phyloP scores from a whole-genome alignment of 208 protist species.

The Trypanosoma theileri region DNA sequence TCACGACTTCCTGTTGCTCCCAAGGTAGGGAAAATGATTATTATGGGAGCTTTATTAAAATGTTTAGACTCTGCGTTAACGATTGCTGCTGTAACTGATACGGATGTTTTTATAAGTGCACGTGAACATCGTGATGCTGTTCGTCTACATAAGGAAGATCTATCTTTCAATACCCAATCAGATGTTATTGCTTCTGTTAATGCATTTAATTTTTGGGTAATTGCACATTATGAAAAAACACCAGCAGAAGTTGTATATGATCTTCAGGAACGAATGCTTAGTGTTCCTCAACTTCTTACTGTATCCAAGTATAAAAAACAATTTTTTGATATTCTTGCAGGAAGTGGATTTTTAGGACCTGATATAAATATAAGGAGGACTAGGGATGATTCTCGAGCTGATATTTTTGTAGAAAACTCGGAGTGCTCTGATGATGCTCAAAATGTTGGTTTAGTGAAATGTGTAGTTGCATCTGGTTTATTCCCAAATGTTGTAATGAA shows the following conservation, averaged over 20 bases:
- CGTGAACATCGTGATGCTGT: constrained; percentile 54
- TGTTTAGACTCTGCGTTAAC: constrained; percentile 95
- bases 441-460: constrained; percentile 72
- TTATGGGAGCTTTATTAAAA: constrained; percentile 87
- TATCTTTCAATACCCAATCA: constrained; percentile 70
- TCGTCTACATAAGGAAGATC: constrained; percentile 70
- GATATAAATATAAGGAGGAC: background rate
- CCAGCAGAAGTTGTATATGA: constrained; percentile 39
- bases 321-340: constrained; percentile 62
- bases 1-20: constrained; percentile 77
- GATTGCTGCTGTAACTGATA: constrained; percentile 76
- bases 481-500: constrained; percentile 72
- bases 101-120: constrained; percentile 60
- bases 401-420: constrained; percentile 68
- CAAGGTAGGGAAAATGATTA: constrained; percentile 88
- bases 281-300: constrained; percentile 54
- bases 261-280: constrained; percentile 60
- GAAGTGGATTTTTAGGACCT: constrained; percentile 46
- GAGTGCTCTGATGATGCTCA: constrained; percentile 50
- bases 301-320: constrained; percentile 72
- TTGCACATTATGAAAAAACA: constrained; percentile 38
- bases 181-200: constrained; percentile 87
- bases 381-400: constrained; percentile 15
- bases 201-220: constrained; percentile 90
- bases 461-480: constrained; percentile 51